Conservation (phyloP, 768 basidiomycete species). For the Xerocomellus amylosporus region DNA sequence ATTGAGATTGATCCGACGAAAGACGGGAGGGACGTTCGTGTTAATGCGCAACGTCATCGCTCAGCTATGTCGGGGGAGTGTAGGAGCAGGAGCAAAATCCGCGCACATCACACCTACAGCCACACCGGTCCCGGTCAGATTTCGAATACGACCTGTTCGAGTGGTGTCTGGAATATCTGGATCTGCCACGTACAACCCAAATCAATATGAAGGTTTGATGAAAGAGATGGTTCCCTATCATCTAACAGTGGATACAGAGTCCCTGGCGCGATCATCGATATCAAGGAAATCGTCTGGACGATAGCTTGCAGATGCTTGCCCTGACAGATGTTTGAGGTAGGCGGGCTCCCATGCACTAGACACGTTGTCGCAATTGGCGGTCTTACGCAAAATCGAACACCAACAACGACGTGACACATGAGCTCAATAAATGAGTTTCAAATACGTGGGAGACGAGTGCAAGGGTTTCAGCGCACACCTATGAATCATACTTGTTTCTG, state of each 20-base stretch:
- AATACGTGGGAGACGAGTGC: conserved; percentile 15
- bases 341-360: conserved; percentile 1
- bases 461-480: conserved; percentile 19
- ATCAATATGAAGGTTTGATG: conserved; percentile 13
- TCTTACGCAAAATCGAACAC: conserved; percentile 15
- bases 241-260: conserved; percentile 14
- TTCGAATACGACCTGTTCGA: conserved; percentile 22
- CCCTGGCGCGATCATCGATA: conserved; percentile 21
- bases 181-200: conserved; percentile 12
- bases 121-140: conserved; percentile 20
- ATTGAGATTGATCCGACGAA: conserved; percentile 19
- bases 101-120: conserved; percentile 21
- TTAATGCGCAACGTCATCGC: conserved; percentile 31
- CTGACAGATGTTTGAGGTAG: conserved; percentile 4
- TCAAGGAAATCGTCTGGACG: neutral
- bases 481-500: neutral
- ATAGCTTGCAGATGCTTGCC: neutral
- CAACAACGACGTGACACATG: conserved; percentile 5
- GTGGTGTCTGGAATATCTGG: conserved; percentile 9
- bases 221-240: conserved; percentile 9
- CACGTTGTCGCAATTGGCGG: conserved; percentile 17
- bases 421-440: conserved; percentile 16
- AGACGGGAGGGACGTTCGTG: conserved; percentile 27
- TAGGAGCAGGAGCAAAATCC: neutral
- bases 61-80: conserved; percentile 12